phyloP scores from a whole-genome alignment of 2,329 filamentous ascomycete genomes.

The Seiridium unicorne region DNA sequence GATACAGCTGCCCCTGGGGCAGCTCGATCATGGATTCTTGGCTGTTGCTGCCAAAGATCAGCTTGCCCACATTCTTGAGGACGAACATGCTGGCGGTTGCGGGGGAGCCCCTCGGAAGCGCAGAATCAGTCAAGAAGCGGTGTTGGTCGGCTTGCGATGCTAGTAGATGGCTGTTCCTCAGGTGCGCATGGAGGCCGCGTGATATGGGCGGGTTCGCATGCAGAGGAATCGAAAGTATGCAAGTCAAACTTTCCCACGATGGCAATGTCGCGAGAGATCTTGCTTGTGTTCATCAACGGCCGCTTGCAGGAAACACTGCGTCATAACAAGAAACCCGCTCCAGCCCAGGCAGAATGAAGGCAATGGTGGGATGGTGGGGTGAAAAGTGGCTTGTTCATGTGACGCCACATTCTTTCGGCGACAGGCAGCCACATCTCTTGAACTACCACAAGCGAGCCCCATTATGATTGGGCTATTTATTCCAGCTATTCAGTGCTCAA shows the following conservation, averaged over 20 bases:
- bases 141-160: background rate
- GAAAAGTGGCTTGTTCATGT: background rate
- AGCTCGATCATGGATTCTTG: conserved; percentile 95
- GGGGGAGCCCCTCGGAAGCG: background rate
- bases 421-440: background rate
- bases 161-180: background rate
- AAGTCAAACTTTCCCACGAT: background rate
- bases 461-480: no score
- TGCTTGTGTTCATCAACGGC: background rate
- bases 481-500: no score
- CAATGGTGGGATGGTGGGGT: background rate
- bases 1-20: conserved; percentile 92
- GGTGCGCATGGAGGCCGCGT: background rate
- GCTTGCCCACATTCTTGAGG: conserved; percentile 67
- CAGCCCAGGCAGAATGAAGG: background rate
- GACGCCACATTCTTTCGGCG: background rate
- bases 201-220: background rate
- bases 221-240: background rate
- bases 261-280: background rate
- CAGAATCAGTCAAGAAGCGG: background rate
- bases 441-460: no score
- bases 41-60: conserved; percentile 82
- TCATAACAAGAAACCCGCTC: background rate
- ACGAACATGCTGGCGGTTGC: conserved; percentile 34
- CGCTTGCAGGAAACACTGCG: background rate